These are phyloP conservation scores for Epicoccum nigrum DNA, from an alignment of 2,329 filamentous ascomycete species.

Conservation along the genomic window DNA sequence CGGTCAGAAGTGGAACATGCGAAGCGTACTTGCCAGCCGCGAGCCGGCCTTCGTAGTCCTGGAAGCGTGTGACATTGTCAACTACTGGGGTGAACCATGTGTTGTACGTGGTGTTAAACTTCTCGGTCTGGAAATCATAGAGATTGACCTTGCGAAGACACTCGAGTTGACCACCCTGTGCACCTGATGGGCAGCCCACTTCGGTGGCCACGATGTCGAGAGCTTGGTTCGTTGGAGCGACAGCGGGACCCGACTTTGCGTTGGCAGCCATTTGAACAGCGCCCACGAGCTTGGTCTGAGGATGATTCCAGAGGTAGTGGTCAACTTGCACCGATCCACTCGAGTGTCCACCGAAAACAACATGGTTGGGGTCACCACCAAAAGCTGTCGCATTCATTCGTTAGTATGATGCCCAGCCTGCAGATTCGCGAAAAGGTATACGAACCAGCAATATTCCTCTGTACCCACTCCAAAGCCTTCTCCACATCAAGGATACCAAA, in stretches of 20 bases:
- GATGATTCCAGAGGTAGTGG: constrained; percentile 35
- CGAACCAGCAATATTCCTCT: constrained; percentile 39
- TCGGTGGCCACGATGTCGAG: constrained; percentile 34
- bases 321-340: constrained; percentile 36
- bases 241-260: constrained; percentile 32
- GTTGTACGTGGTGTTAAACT: constrained; percentile 34
- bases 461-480: constrained; percentile 47
- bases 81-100: constrained; percentile 33
- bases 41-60: constrained; percentile 30
- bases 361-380: constrained; percentile 50
- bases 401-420: neutral
- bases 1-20: constrained; percentile 34
- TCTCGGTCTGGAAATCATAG: constrained; percentile 31
- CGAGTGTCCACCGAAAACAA: constrained; percentile 51
- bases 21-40: constrained; percentile 34
- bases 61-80: constrained; percentile 31
- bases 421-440: no score
- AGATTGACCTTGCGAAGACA: constrained; percentile 31
- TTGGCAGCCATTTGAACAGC: constrained; percentile 36
- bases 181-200: constrained; percentile 27
- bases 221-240: constrained; percentile 26
- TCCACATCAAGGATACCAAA: constrained; percentile 48
- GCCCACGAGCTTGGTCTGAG: constrained; percentile 26
- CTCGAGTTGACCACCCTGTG: constrained; percentile 21
- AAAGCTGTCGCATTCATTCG: constrained; percentile 27